Evolutionary conservation across 164 flowering plant species (phyloP), one percentile per base, ranked within the genome.

Genomic region (Taxillus chinensis): DNA sequence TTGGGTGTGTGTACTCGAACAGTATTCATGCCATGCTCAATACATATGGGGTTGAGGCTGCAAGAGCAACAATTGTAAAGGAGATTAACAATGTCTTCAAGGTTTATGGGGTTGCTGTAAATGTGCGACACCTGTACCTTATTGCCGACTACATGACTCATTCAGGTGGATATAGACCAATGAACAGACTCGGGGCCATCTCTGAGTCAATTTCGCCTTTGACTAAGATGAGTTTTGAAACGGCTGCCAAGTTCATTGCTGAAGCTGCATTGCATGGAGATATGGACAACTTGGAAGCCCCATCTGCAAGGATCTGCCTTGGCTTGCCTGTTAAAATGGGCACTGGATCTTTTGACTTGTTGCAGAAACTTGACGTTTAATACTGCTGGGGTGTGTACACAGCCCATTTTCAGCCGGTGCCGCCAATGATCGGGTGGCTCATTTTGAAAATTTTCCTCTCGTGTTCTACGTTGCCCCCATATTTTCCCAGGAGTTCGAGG

Each of bases 121-220:
- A 87, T 63, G 73, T 68, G 39, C 74, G 96, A 42, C 99, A 91
- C 72, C 63, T 95, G 37, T 70, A 76, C 17, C 73, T 95, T 5
- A 83, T 95, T 60, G 96, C 96, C 0, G 98, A 95, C 64, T 91
- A 60, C 71, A 95, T 95, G 99, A 91, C 99, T 11, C 85, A 80
- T 9, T 52, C 81, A 0, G 99, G 99, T 39, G 79, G 75, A 8
- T 91, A 81, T 55, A 78, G 90, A 10, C 86, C 97, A 4, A 76
- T 95, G 90, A 95, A 77, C 73, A 74, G 99, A 66, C 60, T 48
- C 42, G 98, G 99, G 39, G 77, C 81, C 49, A 89, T 89, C 55
- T 79, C 87, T 0, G 81, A 78, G 38, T 85, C 92, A 3, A 64
- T 71, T 45, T 95, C 99, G 0, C 95, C 99, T 37, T 82, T 95